Conservation (phyloP, 208 protist genomes). For the Crithidia bombi region DNA sequence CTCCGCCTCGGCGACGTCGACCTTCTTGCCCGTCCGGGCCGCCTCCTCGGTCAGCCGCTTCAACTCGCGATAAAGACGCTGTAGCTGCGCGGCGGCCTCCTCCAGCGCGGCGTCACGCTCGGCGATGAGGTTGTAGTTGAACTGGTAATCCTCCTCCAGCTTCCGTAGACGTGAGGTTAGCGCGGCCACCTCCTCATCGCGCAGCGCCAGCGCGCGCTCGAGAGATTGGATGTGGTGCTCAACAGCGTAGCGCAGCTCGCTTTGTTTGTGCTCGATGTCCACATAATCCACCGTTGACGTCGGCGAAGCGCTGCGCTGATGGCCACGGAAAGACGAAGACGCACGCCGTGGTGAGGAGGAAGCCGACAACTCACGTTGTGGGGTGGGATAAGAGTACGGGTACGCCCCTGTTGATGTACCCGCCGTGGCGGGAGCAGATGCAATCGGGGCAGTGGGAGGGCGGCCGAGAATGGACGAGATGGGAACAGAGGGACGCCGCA, state of each 20-base stretch:
- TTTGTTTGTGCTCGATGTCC: conserved; percentile 86
- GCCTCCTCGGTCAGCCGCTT: conserved; percentile 58
- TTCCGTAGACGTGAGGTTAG: conserved; percentile 65
- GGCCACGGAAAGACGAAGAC: conserved; percentile 5
- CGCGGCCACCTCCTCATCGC: conserved; percentile 68
- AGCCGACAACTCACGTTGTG: conserved; percentile 7
- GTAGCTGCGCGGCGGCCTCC: conserved; percentile 79
- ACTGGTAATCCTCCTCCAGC: conserved; percentile 91
- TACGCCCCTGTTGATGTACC: not conserved
- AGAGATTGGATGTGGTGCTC: conserved; percentile 76
- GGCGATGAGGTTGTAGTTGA: conserved; percentile 88
- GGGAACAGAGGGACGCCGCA: conserved; percentile 13
- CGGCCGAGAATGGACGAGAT: conserved; percentile 36
- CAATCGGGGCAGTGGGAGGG: conserved; percentile 22
- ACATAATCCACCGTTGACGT: conserved; percentile 59
- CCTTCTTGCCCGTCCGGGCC: conserved; percentile 35
- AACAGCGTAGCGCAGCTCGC: conserved; percentile 79
- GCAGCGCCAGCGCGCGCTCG: conserved; percentile 56
- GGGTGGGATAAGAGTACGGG: not conserved
- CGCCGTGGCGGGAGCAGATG: not conserved
- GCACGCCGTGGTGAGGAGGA: conserved; percentile 12
- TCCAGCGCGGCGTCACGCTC: conserved; percentile 87
- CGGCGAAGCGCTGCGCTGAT: conserved; percentile 22
- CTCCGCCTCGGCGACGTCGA: conserved; percentile 53
- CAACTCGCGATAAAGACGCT: conserved; percentile 77